phyloP scores from a whole-genome alignment of 345 rosid genomes.

The Ceriops zippeliana region DNA sequence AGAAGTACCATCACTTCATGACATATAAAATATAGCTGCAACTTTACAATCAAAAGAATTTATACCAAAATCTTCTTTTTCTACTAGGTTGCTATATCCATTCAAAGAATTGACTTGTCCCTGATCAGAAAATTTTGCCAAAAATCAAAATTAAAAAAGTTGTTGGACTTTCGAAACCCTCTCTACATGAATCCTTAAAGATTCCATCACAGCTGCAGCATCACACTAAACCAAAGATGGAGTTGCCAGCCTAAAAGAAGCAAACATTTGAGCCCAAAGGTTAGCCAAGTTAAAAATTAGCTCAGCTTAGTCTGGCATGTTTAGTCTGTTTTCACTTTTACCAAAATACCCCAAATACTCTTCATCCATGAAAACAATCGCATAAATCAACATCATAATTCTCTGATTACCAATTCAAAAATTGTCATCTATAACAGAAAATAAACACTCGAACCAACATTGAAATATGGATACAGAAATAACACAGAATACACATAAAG shows the following conservation, averaged over 20 bases:
- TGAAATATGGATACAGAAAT: too few species aligned
- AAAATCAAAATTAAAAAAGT: too few species aligned
- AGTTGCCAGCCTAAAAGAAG: neutral
- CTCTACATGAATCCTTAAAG: too few species aligned
- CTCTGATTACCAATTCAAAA: too few species aligned
- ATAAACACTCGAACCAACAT: too few species aligned
- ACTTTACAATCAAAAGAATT: neutral
- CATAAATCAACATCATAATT: neutral
- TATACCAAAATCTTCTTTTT: neutral
- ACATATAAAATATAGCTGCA: neutral
- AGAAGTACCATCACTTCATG: neutral
- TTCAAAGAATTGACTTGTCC: neutral
- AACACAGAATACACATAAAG: too few species aligned
- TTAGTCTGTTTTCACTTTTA: too few species aligned
- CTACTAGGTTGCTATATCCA: neutral
- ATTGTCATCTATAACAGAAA: too few species aligned
- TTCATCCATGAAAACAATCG: neutral
- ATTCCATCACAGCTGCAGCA: neutral
- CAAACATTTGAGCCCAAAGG: neutral
- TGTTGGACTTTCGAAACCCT: too few species aligned
- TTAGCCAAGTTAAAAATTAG: too few species aligned
- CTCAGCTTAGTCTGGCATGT: too few species aligned
- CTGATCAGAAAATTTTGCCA: neutral
- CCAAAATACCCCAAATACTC: too few species aligned
- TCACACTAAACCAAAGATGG: conserved; percentile 2